These are phyloP conservation scores for Calvatia gigantea DNA, from an alignment of 768 basidiomycete species.

Conservation along the genomic window DNA sequence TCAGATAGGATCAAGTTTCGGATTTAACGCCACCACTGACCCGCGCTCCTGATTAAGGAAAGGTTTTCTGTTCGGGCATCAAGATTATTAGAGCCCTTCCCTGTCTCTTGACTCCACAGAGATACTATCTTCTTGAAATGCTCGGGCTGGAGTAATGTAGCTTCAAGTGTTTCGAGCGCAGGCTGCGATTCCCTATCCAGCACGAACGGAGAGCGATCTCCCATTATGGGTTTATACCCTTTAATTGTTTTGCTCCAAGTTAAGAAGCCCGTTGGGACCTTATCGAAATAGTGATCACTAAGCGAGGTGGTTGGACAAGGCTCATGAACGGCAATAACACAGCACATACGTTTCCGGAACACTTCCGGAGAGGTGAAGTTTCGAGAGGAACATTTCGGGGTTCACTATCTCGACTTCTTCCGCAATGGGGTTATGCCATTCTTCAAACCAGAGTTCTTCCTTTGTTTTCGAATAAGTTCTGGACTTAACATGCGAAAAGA, in stretches of 20 bases:
- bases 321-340: not conserved
- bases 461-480: slow-evolving; percentile 63
- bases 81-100: slow-evolving; percentile 43
- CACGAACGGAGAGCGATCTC: slow-evolving; percentile 31
- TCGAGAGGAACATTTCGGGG: slow-evolving; percentile 45
- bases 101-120: slow-evolving; percentile 83
- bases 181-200: slow-evolving; percentile 57
- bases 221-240: slow-evolving; percentile 45
- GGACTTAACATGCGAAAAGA: slow-evolving; percentile 36
- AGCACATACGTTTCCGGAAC: slow-evolving; percentile 28
- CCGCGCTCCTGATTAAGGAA: slow-evolving; percentile 36
- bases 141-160: slow-evolving; percentile 38
- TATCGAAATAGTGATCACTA: slow-evolving; percentile 62
- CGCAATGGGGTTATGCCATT: slow-evolving; percentile 64
- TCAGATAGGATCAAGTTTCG: not conserved
- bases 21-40: slow-evolving; percentile 18
- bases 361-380: slow-evolving; percentile 34
- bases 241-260: slow-evolving; percentile 65
- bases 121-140: slow-evolving; percentile 61
- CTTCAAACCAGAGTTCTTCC: slow-evolving; percentile 70
- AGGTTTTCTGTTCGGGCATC: slow-evolving; percentile 56
- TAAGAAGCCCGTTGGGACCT: slow-evolving; percentile 74
- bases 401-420: slow-evolving; percentile 43
- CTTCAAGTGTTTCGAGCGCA: slow-evolving; percentile 48
- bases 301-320: slow-evolving; percentile 9